Evolutionary conservation across 352 stramenopile species (phyloP), one percentile per base, ranked within the genome.

Genomic region (Pythium phragmiticola): DNA sequence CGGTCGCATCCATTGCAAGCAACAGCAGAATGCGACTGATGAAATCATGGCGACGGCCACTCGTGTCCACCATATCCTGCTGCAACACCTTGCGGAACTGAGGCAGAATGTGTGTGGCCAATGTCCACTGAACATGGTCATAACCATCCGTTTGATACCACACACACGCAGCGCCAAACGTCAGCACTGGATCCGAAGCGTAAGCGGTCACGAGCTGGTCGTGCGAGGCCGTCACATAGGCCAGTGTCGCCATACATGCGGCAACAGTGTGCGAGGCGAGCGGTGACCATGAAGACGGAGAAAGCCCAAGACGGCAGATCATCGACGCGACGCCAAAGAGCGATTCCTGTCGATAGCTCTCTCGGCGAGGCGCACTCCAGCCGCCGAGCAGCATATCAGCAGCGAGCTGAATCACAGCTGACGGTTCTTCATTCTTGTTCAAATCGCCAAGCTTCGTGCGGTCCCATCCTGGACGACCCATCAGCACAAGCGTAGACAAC

Each of bases 1-100:
- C 39, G 14, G 30, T 30, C 3, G 61, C 50, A n/a, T 68, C 61
- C 42, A 68, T 68, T 16, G 46, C 53, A 5, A 68, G 28, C 17
- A 68, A 23, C 53, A 68, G 36, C 9, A 68, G 11, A 11, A 68
- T 12, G 2, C 61, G 30, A 17, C 30, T 47, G 0, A 68, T 53
- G 16, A 63, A 1, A 13, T 30, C 21, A 16, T 53, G 53, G 4
- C 57, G 1, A 3, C 30, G 14, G 13, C 11, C 34, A n/a, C 61
- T 45, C 3, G 42, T 41, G 30, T 62, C 62, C 4, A 63, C 53
- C 21, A 63, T 46, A n/a, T 68, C 45, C 39, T 68, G 39, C 33
- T 17, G 36, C 12, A 57, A 16, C 34, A 68, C 11, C 53, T 37
- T 39, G 19, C 9, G 8, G 6, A 68, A 45, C 16, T 57, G 28